Evolutionary conservation across 345 rosid species (phyloP).

Genomic region (Lepidium africanum): DNA sequence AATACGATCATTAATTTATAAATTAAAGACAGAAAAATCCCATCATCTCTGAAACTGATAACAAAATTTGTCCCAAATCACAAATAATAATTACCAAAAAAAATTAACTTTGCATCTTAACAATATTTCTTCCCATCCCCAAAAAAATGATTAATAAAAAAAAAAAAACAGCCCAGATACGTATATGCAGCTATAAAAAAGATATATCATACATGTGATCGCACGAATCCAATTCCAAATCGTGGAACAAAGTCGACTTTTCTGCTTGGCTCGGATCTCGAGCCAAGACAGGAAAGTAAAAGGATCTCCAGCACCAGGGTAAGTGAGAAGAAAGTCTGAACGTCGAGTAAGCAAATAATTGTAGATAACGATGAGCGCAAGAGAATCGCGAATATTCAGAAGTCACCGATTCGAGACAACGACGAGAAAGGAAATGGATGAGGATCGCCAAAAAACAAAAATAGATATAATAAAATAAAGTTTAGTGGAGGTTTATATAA

Average conservation of each 20-base stretch:
- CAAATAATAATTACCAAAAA: not conserved
- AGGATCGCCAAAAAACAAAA: constrained; percentile 3
- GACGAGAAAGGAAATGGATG: constrained; percentile 21
- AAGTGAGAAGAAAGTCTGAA: not conserved
- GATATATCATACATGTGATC: not conserved
- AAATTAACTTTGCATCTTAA: not conserved
- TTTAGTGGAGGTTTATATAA: not conserved
- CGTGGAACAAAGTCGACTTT: constrained; percentile 31
- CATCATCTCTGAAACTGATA: not conserved
- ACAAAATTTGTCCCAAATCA: not conserved
- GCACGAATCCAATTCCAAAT: constrained; percentile 9
- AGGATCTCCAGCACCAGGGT: constrained; percentile 5
- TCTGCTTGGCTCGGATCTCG: constrained; percentile 97
- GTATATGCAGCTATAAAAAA: not conserved
- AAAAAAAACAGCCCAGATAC: not conserved
- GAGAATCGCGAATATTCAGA: constrained; percentile 11
- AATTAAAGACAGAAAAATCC: not conserved
- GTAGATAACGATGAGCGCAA: constrained; percentile 14
- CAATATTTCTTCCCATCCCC: not conserved
- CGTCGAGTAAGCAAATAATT: not conserved
- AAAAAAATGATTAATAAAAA: not conserved
- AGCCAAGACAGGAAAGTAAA: constrained; percentile 68
- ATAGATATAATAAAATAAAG: not conserved
- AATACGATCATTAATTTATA: not conserved
- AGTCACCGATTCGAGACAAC: constrained; percentile 27